A percentile compares a stretch with the other conserved stretches of the same genome.
phyloP scores from a whole-genome alignment of 768 basidiomycete species.

The Neoboletus magnificus region DNA sequence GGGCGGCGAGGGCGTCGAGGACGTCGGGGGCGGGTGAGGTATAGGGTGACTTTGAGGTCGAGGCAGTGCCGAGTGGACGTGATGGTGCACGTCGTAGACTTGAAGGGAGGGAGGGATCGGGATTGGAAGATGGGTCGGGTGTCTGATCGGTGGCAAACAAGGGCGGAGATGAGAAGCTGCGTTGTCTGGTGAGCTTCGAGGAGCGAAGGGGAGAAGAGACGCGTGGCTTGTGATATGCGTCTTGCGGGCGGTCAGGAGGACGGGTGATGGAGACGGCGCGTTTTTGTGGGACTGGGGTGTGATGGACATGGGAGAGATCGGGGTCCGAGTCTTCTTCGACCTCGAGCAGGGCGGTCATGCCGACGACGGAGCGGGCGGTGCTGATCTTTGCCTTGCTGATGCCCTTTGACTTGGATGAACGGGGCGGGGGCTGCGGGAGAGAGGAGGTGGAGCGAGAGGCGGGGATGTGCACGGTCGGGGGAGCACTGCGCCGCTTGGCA shows the following conservation, averaged over 20 bases:
- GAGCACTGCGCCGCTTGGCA: constrained; percentile 17
- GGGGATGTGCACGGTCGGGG: constrained; percentile 9
- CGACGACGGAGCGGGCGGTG: constrained; percentile 44
- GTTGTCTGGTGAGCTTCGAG: constrained; percentile 26
- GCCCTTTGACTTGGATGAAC: constrained; percentile 27
- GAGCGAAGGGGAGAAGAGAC: constrained; percentile 24
- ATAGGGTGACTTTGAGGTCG: constrained; percentile 32
- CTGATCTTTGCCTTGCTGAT: constrained; percentile 31
- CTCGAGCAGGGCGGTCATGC: constrained; percentile 52
- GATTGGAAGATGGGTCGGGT: constrained; percentile 1
- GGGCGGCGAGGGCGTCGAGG: constrained; percentile 33
- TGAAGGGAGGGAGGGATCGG: constrained; percentile 6
- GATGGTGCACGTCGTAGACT: constrained; percentile 7
- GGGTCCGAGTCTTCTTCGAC: constrained; percentile 46
- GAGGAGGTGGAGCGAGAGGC: constrained; percentile 24
- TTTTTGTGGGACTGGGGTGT: constrained; percentile 14
- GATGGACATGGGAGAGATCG: constrained; percentile 10
- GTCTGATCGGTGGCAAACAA: constrained; percentile 6
- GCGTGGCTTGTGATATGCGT: constrained; percentile 18
- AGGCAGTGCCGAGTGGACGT: constrained; percentile 16
- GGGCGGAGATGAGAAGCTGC: constrained; percentile 31
- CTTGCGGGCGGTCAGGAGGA: constrained; percentile 7
- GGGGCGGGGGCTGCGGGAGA: constrained; percentile 13
- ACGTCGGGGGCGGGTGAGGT: constrained; percentile 29
- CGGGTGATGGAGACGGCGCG: constrained; percentile 12